phyloP scores from a whole-genome alignment of 495 filamentous ascomycete genomes.

The Podospora didyma region DNA sequence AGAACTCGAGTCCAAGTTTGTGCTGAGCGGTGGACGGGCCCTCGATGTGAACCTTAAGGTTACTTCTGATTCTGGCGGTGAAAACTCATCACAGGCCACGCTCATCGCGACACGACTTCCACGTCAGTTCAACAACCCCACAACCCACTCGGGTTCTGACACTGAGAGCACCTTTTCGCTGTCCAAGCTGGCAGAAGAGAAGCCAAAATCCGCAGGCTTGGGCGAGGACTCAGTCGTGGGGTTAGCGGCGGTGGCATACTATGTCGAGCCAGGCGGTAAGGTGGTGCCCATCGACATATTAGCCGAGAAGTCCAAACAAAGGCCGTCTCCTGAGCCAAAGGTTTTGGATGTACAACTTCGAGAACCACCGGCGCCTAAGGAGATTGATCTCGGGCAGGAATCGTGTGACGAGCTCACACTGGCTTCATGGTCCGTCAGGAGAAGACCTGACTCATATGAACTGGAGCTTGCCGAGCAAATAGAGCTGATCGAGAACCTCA shows the following conservation, averaged over 20 bases:
- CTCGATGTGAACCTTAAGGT: not conserved
- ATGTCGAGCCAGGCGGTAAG: constrained; percentile 17
- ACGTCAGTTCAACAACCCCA: not conserved
- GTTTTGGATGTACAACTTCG: not conserved
- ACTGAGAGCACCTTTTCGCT: not conserved
- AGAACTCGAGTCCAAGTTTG: constrained; percentile 21
- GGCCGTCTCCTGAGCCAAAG: not conserved
- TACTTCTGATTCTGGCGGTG: not conserved
- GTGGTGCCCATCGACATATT: constrained; percentile 11
- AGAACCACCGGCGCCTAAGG: not conserved
- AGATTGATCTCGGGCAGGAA: not conserved
- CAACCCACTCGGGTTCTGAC: not conserved
- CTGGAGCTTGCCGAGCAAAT: not conserved
- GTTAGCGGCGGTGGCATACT: constrained; percentile 11
- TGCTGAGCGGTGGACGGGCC: constrained; percentile 13
- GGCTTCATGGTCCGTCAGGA: not conserved
- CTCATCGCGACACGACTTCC: not conserved
- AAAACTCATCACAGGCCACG: not conserved
- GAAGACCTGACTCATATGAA: not conserved
- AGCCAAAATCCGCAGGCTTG: not conserved
- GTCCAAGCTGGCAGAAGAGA: not conserved
- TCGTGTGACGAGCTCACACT: not conserved
- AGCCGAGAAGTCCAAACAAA: not conserved
- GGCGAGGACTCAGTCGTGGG: not conserved
- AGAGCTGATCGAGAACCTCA: not conserved